phyloP scores from a whole-genome alignment of 768 basidiomycete species.

The Pholiota molesta region DNA sequence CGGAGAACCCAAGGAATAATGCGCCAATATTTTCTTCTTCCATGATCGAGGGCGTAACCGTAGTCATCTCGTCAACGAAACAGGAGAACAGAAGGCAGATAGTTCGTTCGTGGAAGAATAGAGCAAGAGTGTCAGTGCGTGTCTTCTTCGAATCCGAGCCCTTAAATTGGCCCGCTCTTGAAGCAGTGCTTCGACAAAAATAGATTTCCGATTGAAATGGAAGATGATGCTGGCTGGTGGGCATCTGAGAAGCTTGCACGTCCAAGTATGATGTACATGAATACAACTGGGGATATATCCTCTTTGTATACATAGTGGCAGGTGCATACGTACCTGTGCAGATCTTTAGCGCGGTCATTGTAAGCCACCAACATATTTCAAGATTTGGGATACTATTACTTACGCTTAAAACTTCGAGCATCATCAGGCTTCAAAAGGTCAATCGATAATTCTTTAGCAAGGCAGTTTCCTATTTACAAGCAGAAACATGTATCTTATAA shows the following conservation, averaged over 20 bases:
- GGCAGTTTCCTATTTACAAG: no score
- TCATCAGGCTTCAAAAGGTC: not conserved
- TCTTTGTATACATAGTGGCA: no score
- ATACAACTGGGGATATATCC: no score
- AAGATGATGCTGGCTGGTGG: not conserved
- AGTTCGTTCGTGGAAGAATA: not conserved
- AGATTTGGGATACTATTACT: not conserved
- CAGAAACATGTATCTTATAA: no score
- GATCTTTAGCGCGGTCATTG: no score
- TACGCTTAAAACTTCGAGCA: not conserved
- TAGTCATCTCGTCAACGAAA: not conserved
- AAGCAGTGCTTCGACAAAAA: not conserved
- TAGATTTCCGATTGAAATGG: not conserved
- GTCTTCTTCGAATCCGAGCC: not conserved
- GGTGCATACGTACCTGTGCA: no score
- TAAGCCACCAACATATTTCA: not conserved
- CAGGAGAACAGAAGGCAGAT: not conserved
- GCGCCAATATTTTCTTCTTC: not conserved
- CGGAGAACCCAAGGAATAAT: conserved; percentile 5
- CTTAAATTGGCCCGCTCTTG: not conserved
- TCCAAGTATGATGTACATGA: no score
- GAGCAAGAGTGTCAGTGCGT: not conserved
- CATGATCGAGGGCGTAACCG: not conserved
- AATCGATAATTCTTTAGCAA: no score
- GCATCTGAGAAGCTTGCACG: not conserved